phyloP scores from a whole-genome alignment of 2,329 filamentous ascomycete species.

The Penicillium decumbens region DNA sequence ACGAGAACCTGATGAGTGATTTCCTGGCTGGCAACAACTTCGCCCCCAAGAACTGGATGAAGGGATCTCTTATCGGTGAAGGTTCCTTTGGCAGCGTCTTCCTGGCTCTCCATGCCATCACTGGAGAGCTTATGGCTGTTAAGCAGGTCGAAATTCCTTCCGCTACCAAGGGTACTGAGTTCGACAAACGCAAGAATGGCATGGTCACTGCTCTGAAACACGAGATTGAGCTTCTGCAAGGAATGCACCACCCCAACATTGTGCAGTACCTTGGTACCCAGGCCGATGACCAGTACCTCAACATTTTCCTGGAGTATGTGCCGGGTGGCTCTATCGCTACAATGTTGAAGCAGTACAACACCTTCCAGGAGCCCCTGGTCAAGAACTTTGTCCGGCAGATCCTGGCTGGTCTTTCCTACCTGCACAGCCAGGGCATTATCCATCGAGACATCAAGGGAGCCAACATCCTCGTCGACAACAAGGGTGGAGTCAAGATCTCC shows the following conservation, averaged over 20 bases:
- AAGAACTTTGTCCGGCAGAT: conserved; percentile 97
- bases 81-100: conserved; percentile 96
- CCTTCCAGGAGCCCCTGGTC: conserved; percentile 85
- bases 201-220: conserved; percentile 98
- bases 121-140: conserved; percentile 93
- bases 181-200: conserved; percentile 86
- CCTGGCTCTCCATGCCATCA: conserved; percentile 89
- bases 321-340: conserved; percentile 95
- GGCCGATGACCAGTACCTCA: conserved; percentile 83
- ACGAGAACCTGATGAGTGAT: conserved; percentile 68
- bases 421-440: conserved; percentile 93
- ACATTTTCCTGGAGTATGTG: conserved; percentile 99
- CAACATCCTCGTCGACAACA: conserved; percentile 98
- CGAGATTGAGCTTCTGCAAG: conserved; percentile 88
- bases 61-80: conserved; percentile 92
- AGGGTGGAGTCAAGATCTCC: conserved; percentile 97
- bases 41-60: conserved; percentile 99
- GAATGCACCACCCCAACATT: conserved; percentile 93
- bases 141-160: conserved; percentile 95
- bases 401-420: conserved; percentile 82
- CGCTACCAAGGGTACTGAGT: conserved; percentile 68
- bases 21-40: conserved; percentile 91
- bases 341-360: conserved; percentile 98
- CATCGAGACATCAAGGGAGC: conserved; percentile 98
- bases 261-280: conserved; percentile 97